These are phyloP conservation scores for Nemania sp. DNA, from an alignment of 2,329 filamentous ascomycete species.

Conservation along the genomic window DNA sequence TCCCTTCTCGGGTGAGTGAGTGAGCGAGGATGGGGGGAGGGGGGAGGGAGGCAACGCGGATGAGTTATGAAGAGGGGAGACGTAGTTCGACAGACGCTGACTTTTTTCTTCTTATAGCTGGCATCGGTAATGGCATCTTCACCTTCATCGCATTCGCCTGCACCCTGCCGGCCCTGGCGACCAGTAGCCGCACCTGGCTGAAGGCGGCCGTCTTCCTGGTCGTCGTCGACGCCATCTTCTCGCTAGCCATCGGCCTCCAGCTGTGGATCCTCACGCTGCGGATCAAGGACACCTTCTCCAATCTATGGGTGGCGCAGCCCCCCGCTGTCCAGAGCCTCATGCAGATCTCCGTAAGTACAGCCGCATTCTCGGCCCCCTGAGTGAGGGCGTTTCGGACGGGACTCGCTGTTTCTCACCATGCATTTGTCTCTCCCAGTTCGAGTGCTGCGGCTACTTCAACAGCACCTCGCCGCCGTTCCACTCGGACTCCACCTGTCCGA, in stretches of 20 bases:
- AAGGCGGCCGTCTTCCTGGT: slow-evolving; percentile 70
- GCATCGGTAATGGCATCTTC: slow-evolving; percentile 72
- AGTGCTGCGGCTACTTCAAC: slow-evolving; percentile 81
- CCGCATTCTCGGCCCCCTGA: neutral
- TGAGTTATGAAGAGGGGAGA: neutral
- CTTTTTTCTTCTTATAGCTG: slow-evolving; percentile 51
- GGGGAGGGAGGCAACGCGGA: neutral
- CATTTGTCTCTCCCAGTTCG: slow-evolving; percentile 57
- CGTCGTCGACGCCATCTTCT: slow-evolving; percentile 65
- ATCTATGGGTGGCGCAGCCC: slow-evolving; percentile 64
- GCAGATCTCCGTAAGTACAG: slow-evolving; percentile 65
- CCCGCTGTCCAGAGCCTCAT: slow-evolving; percentile 66
- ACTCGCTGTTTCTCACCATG: neutral
- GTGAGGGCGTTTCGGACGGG: too few relatives aligned
- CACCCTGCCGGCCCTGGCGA: slow-evolving; percentile 72
- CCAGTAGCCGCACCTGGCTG: slow-evolving; percentile 70
- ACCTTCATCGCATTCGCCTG: slow-evolving; percentile 72
- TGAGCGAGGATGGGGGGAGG: too few relatives aligned
- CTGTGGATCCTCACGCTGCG: slow-evolving; percentile 76
- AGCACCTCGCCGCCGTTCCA: slow-evolving; percentile 73
- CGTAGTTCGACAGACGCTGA: neutral
- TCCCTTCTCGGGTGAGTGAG: slow-evolving; percentile 51
- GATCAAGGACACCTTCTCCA: slow-evolving; percentile 64
- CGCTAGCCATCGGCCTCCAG: slow-evolving; percentile 66
- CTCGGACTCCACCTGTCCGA: slow-evolving; percentile 69